These are phyloP conservation scores for Xerocomellus amylosporus DNA, from an alignment of 768 basidiomycete species.

Conservation along the genomic window DNA sequence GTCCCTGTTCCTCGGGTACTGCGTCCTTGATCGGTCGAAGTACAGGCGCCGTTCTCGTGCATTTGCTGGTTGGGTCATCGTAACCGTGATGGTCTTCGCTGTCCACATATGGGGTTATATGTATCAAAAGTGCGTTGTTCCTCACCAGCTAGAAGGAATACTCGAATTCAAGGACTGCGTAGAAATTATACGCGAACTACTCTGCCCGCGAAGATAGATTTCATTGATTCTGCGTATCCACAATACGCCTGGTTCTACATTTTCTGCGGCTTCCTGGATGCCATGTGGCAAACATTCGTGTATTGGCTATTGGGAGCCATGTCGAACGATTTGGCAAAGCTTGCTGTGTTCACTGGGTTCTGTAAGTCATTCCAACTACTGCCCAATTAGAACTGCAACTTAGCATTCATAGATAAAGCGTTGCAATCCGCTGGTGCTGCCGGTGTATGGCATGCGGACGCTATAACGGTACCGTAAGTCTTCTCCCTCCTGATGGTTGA, in stretches of 20 bases:
- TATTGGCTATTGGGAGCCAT: conserved; percentile 86
- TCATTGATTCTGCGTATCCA: conserved; percentile 52
- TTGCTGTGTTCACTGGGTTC: conserved; percentile 79
- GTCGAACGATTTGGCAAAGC: conserved; percentile 77
- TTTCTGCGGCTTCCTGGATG: conserved; percentile 71
- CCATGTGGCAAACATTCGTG: conserved; percentile 82
- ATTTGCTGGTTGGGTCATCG: conserved; percentile 62
- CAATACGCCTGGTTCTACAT: conserved; percentile 62
- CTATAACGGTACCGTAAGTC: conserved; percentile 55
- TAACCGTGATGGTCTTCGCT: conserved; percentile 61
- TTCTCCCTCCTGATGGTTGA: neutral
- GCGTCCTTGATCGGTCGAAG: conserved; percentile 56
- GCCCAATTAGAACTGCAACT: neutral
- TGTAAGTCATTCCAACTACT: conserved; percentile 47
- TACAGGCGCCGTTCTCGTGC: conserved; percentile 68
- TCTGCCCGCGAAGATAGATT: conserved; percentile 54
- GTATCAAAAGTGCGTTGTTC: conserved; percentile 62
- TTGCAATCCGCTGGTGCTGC: conserved; percentile 77
- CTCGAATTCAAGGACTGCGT: neutral
- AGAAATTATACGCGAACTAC: conserved; percentile 61
- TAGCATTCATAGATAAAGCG: conserved; percentile 54
- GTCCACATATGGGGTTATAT: conserved; percentile 76
- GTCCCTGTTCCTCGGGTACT: conserved; percentile 60
- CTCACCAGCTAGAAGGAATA: neutral
- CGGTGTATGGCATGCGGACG: conserved; percentile 71